phyloP scores from a whole-genome alignment of 768 basidiomycete genomes.

The Strobilomyces dryophilus region DNA sequence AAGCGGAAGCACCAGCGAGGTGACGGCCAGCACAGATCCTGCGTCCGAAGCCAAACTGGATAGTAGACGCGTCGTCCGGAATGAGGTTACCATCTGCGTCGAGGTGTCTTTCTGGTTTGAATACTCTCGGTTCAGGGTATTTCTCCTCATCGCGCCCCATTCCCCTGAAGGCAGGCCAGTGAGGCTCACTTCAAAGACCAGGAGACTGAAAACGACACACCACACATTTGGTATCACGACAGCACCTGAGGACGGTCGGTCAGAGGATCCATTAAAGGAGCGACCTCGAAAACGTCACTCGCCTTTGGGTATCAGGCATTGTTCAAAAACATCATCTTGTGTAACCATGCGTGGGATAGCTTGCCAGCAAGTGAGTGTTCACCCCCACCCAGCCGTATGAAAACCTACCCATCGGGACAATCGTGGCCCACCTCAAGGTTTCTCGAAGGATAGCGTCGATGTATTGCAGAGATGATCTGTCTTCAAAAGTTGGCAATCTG shows the following conservation, averaged over 20 bases:
- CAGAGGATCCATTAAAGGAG: not conserved
- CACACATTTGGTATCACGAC: conserved; percentile 20
- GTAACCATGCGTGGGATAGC: conserved; percentile 30
- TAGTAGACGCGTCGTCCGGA: conserved; percentile 16
- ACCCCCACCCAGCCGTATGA: not conserved
- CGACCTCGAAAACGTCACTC: not conserved
- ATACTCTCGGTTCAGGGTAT: conserved; percentile 28
- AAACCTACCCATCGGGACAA: conserved; percentile 19
- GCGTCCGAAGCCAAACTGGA: conserved; percentile 34
- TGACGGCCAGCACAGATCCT: conserved; percentile 20
- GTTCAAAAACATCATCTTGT: conserved; percentile 38
- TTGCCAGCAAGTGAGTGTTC: conserved; percentile 1
- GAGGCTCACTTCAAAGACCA: not conserved
- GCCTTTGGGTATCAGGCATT: conserved; percentile 51
- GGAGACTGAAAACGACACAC: conserved; percentile 2
- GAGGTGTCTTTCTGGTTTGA: conserved; percentile 34
- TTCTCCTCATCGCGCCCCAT: conserved; percentile 22
- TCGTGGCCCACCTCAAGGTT: conserved; percentile 19
- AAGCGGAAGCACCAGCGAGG: conserved; percentile 14
- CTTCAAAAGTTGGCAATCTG: conserved; percentile 15
- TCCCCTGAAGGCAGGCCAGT: conserved; percentile 8
- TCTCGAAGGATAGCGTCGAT: conserved; percentile 23
- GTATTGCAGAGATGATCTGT: conserved; percentile 17
- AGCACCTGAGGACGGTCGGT: conserved; percentile 13
- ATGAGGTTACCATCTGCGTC: conserved; percentile 17